Conservation (phyloP, 1,284 basidiomycete species). For the Trametes polyzona region DNA sequence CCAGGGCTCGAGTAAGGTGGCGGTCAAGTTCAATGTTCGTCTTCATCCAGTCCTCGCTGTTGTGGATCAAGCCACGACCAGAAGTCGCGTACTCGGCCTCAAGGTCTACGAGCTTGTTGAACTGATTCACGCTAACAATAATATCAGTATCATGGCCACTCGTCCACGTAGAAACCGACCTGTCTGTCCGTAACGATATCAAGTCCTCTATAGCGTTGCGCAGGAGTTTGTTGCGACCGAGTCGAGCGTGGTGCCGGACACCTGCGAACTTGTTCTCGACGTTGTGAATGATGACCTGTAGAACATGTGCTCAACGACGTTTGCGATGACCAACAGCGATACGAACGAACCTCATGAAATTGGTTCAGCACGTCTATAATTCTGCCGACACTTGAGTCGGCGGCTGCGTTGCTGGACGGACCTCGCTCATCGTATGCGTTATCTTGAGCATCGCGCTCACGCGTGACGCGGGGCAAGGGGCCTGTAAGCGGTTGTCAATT, state of each 20-base stretch:
- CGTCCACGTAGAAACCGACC: conserved; percentile 32
- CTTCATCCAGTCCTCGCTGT: conserved; percentile 41
- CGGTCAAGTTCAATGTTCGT: conserved; percentile 35
- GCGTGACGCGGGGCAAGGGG: too few relatives aligned
- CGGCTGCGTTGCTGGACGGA: too few relatives aligned
- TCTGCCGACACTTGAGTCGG: background rate
- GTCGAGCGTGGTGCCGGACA: conserved; percentile 45
- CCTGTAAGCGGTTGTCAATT: too few relatives aligned
- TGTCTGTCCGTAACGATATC: conserved; percentile 40
- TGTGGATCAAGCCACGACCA: conserved; percentile 35
- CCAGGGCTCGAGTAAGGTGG: conserved; percentile 36
- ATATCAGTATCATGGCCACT: background rate
- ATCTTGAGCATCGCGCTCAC: too few relatives aligned
- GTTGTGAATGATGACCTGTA: conserved; percentile 47
- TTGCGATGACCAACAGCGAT: background rate
- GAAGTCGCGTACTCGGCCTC: conserved; percentile 47
- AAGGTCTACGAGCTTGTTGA: conserved; percentile 45
- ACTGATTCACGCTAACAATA: conserved; percentile 39
- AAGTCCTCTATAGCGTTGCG: conserved; percentile 47
- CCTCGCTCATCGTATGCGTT: too few relatives aligned
- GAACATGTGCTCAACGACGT: background rate
- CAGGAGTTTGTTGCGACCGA: conserved; percentile 45
- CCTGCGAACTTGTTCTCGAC: conserved; percentile 46
- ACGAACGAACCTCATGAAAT: background rate
- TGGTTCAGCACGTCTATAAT: background rate